Percentiles rank a stretch among this genome's conserved stretches.
Conservation (phyloP, 148 eudicot genomes). For the Dianthus caryophyllus region DNA sequence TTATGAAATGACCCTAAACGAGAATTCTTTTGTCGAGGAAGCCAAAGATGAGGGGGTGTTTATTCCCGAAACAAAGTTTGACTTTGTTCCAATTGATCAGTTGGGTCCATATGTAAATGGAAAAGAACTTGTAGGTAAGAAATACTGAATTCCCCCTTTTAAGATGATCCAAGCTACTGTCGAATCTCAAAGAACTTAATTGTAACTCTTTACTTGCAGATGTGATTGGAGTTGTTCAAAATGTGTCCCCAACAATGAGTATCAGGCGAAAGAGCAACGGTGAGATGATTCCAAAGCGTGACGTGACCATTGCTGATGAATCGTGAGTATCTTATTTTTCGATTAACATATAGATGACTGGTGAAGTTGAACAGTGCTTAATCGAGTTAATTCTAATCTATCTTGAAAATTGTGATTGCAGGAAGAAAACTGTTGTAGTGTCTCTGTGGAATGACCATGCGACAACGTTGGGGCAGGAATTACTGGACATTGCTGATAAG, state of each 20-base stretch:
- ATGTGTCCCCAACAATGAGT: slow-evolving; percentile 82
- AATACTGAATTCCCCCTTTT: not conserved
- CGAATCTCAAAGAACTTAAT: not conserved
- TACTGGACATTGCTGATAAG: slow-evolving; percentile 79
- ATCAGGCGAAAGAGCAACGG: slow-evolving; percentile 71
- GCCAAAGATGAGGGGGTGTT: slow-evolving; percentile 55
- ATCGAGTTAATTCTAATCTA: slow-evolving; percentile 3
- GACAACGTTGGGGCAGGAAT: slow-evolving; percentile 74
- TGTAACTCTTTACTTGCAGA: slow-evolving; percentile 38
- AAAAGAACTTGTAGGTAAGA: slow-evolving; percentile 72
- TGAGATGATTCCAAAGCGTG: slow-evolving; percentile 84
- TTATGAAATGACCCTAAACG: slow-evolving; percentile 94
- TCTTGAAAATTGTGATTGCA: slow-evolving; percentile 26
- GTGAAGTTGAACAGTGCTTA: not conserved
- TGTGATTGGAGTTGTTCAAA: slow-evolving; percentile 88
- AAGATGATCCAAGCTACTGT: not conserved
- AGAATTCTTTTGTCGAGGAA: slow-evolving; percentile 77
- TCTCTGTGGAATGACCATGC: slow-evolving; percentile 94
- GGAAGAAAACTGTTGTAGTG: slow-evolving; percentile 93
- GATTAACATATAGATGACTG: not conserved
- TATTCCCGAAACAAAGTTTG: slow-evolving; percentile 78
- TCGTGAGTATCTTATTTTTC: slow-evolving; percentile 40
- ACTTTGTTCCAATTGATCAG: slow-evolving; percentile 90
- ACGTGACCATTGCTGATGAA: slow-evolving; percentile 90
- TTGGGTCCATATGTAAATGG: slow-evolving; percentile 84